Percentiles rank a stretch among this genome's conserved stretches.
These are phyloP conservation scores for Phytophthora pini DNA, from an alignment of 352 stramenopile species.

Conservation along the genomic window DNA sequence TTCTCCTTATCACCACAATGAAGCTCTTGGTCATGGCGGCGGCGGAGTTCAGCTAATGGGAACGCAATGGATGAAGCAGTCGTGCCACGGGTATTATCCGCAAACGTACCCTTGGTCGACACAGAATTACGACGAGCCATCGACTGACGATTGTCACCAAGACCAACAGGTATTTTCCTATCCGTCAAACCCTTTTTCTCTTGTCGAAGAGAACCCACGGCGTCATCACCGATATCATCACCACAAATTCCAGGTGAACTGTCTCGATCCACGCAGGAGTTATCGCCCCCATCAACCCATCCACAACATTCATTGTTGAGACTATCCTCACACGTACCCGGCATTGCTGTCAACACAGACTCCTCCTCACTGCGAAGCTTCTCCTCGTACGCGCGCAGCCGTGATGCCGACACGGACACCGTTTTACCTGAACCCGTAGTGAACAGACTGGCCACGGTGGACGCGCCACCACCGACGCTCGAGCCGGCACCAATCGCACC, in stretches of 20 bases:
- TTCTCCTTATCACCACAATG: constrained; percentile 38
- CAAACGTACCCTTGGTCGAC: not conserved
- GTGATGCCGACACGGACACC: too few species aligned
- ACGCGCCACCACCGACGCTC: too few species aligned
- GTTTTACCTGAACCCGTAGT: too few species aligned
- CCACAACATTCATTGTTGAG: too few species aligned
- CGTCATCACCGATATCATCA: not conserved
- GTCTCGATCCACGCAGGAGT: too few species aligned
- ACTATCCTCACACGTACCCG: too few species aligned
- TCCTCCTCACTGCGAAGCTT: too few species aligned
- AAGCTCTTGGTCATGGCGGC: constrained; percentile 5
- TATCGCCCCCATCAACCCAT: too few species aligned
- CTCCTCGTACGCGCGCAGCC: too few species aligned
- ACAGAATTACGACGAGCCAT: not conserved
- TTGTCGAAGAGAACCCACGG: not conserved
- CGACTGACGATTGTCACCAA: not conserved
- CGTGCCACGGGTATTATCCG: not conserved
- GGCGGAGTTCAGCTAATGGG: not conserved
- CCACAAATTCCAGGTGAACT: not conserved
- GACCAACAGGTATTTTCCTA: not conserved
- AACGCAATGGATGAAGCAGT: not conserved
- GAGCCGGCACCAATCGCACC: too few species aligned
- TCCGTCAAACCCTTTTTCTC: not conserved
- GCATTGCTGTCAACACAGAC: too few species aligned
- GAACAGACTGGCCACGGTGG: too few species aligned